These are phyloP conservation scores for Puccinellia tenuiflora DNA, from an alignment of 176 grass and related monocot species.

Conservation along the genomic window DNA sequence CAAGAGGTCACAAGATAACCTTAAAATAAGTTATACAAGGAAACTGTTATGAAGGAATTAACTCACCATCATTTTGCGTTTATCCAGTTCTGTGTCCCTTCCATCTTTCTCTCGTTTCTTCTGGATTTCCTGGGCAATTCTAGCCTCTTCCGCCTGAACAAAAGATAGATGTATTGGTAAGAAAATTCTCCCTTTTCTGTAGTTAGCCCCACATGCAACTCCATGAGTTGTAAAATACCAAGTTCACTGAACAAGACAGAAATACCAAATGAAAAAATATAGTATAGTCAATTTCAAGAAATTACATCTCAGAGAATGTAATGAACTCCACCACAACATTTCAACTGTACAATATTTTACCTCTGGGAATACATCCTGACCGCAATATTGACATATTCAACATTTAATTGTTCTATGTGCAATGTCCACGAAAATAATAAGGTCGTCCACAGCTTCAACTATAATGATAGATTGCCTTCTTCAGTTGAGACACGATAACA, in stretches of 20 bases:
- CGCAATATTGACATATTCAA: neutral
- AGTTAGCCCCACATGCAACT: neutral
- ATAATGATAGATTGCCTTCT: neutral
- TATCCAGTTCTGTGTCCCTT: constrained; percentile 54
- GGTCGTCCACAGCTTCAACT: neutral
- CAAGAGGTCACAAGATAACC: constrained; percentile 49
- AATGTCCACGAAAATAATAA: neutral
- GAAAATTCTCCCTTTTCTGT: neutral
- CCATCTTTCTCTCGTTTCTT: constrained; percentile 84
- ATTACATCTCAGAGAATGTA: neutral
- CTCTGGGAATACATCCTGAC: neutral
- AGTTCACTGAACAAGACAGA: neutral
- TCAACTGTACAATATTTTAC: neutral
- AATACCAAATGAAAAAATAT: neutral
- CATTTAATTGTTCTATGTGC: neutral
- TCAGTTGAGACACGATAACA: neutral
- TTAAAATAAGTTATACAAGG: constrained; percentile 18
- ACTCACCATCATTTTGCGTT: constrained; percentile 54
- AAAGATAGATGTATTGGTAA: neutral
- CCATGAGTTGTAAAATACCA: neutral
- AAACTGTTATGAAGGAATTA: constrained; percentile 24
- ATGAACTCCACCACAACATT: neutral
- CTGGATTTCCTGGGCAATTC: constrained; percentile 84
- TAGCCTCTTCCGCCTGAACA: constrained; percentile 72
- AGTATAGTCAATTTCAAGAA: neutral